Evolutionary conservation across 2,329 filamentous ascomycete species (phyloP).

Genomic region (Cadophora sp.): DNA sequence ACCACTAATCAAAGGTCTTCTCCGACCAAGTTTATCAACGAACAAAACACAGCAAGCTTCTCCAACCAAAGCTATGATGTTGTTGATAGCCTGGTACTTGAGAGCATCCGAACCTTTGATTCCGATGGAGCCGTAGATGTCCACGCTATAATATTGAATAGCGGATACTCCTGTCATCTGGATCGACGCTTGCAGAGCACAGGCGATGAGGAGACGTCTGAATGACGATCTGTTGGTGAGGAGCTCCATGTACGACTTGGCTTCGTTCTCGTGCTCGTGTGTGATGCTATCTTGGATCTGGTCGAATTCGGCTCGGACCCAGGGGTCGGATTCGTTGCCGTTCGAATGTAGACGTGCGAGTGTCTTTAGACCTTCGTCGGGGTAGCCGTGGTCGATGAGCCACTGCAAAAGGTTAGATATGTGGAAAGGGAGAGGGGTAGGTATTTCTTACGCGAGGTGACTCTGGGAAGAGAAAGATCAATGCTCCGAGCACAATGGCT

Average conservation of each 20-base stretch:
- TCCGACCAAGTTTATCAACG: conserved; percentile 74
- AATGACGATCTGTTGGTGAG: conserved; percentile 67
- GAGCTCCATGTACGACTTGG: conserved; percentile 67
- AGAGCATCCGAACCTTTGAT: conserved; percentile 62
- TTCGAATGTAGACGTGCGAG: conserved; percentile 67
- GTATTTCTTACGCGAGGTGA: conserved; percentile 47
- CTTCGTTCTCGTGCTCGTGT: conserved; percentile 66
- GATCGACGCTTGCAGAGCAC: conserved; percentile 65
- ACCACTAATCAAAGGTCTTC: conserved; percentile 74
- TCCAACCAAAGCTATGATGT: conserved; percentile 65
- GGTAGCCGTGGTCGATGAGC: conserved; percentile 66
- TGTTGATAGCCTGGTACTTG: conserved; percentile 70
- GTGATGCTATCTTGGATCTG: conserved; percentile 69
- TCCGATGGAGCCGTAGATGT: conserved; percentile 65
- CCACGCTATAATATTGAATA: conserved; percentile 68
- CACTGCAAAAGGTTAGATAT: conserved; percentile 46
- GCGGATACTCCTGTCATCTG: conserved; percentile 72
- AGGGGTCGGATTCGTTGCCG: conserved; percentile 62
- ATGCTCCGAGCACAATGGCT: conserved; percentile 55
- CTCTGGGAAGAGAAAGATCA: conserved; percentile 71
- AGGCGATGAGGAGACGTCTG: conserved; percentile 63
- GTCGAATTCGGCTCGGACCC: conserved; percentile 68
- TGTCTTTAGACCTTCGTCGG: conserved; percentile 62
- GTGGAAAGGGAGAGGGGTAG: too few relatives aligned
- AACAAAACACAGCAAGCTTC: conserved; percentile 65